Percentiles rank a stretch among this genome's conserved stretches.
These are phyloP conservation scores for Rhizodiscina lignyota DNA, from an alignment of 495 filamentous ascomycete species.

Conservation along the genomic window DNA sequence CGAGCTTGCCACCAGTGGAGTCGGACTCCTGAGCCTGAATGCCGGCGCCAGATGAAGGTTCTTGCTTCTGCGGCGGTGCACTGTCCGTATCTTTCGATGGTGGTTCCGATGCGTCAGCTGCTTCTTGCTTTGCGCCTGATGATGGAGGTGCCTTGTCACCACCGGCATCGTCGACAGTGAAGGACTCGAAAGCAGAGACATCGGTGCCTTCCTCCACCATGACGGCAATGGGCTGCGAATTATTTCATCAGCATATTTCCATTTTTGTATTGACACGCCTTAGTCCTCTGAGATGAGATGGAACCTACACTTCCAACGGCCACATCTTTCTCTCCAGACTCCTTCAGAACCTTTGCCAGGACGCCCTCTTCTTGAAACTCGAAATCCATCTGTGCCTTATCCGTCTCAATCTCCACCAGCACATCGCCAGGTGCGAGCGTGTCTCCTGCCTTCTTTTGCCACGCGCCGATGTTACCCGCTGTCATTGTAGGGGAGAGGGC, in stretches of 20 bases:
- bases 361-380: conserved; percentile 98
- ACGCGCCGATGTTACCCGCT: conserved; percentile 86
- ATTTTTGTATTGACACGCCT: background rate
- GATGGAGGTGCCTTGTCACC: conserved; percentile 51
- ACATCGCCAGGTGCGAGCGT: conserved; percentile 80
- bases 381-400: conserved; percentile 99
- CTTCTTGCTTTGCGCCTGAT: conserved; percentile 47
- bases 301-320: conserved; percentile 79
- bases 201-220: conserved; percentile 84
- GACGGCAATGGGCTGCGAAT: conserved; percentile 74
- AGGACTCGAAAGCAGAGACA: conserved; percentile 70
- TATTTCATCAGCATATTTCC: background rate
- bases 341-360: conserved; percentile 86
- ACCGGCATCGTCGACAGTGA: conserved; percentile 79
- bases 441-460: conserved; percentile 96
- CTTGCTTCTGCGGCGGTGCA: conserved; percentile 18
- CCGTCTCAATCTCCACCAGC: conserved; percentile 98
- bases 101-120: conserved; percentile 34
- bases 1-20: conserved; percentile 56
- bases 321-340: conserved; percentile 87
- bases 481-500: conserved; percentile 97
- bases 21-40: conserved; percentile 47
- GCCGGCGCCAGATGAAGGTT: background rate
- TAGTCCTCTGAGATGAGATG: conserved; percentile 1
- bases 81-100: conserved; percentile 17